These are phyloP conservation scores for Leucaena leucocephala DNA, from an alignment of 306 rosid genomes.

Conservation along the genomic window DNA sequence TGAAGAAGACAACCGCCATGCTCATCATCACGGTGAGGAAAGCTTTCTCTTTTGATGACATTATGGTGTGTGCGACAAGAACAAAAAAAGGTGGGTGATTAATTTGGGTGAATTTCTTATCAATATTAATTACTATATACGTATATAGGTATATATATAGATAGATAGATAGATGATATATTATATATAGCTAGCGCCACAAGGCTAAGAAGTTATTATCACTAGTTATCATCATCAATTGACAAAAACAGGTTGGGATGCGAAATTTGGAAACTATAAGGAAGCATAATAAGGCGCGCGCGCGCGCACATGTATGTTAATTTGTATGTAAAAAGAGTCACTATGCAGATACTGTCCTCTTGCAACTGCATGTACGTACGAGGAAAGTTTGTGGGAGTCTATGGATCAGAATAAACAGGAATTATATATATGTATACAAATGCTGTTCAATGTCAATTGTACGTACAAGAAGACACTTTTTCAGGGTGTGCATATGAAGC, in stretches of 20 bases:
- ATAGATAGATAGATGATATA: not conserved
- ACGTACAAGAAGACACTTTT: not conserved
- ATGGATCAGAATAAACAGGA: not conserved
- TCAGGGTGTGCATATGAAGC: too few species aligned
- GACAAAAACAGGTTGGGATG: not conserved
- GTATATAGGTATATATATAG: not conserved
- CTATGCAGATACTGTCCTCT: not conserved
- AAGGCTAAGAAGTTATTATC: not conserved
- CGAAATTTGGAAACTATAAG: not conserved
- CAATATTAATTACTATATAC: not conserved
- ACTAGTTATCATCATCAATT: not conserved
- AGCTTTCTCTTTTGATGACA: not conserved
- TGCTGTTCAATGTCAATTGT: not conserved
- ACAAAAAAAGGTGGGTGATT: not conserved
- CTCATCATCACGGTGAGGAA: not conserved
- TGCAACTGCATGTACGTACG: not conserved
- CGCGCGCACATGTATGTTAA: too few species aligned
- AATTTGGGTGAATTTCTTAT: not conserved
- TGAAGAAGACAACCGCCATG: slow-evolving; percentile 28
- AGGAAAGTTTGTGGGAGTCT: not conserved
- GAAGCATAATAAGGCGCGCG: not conserved
- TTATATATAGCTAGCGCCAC: not conserved
- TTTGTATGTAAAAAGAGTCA: not conserved
- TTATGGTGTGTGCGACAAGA: not conserved
- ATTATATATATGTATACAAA: not conserved